phyloP scores from a whole-genome alignment of 2,329 filamentous ascomycete species.

The Botryotinia narcissicola region DNA sequence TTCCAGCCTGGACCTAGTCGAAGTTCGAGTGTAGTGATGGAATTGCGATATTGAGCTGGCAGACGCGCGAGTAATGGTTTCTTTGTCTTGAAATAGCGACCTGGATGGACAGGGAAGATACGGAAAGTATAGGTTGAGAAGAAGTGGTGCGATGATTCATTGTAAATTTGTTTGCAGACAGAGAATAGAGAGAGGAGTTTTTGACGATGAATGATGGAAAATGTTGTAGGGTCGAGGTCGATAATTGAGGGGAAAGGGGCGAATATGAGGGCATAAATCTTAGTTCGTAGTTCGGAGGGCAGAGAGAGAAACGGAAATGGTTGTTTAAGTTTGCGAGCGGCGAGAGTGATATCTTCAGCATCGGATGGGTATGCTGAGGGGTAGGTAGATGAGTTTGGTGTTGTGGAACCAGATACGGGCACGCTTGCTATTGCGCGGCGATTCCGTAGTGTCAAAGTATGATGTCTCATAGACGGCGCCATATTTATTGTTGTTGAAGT shows the following conservation, averaged over 20 bases:
- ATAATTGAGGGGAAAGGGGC: slow-evolving; percentile 51
- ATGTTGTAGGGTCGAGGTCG: slow-evolving; percentile 66
- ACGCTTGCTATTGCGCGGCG: neutral
- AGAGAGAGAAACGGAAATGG: slow-evolving; percentile 65
- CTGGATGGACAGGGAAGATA: slow-evolving; percentile 63
- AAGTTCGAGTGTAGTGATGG: slow-evolving; percentile 64
- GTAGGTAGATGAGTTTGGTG: slow-evolving; percentile 26
- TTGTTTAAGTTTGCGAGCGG: slow-evolving; percentile 16
- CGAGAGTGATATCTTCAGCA: slow-evolving; percentile 30
- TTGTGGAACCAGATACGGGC: slow-evolving; percentile 20
- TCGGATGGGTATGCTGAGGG: slow-evolving; percentile 34
- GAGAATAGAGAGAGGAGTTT: slow-evolving; percentile 55
- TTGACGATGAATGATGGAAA: slow-evolving; percentile 57
- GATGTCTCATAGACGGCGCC: slow-evolving; percentile 5
- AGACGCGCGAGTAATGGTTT: slow-evolving; percentile 67
- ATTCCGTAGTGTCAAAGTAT: slow-evolving; percentile 9
- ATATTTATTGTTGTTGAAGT: neutral
- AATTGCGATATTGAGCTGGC: slow-evolving; percentile 56
- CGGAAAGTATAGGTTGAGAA: slow-evolving; percentile 63
- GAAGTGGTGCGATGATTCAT: slow-evolving; percentile 63
- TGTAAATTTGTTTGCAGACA: slow-evolving; percentile 58
- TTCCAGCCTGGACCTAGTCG: slow-evolving; percentile 72
- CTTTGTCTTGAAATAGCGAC: slow-evolving; percentile 70
- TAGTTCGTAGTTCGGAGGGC: slow-evolving; percentile 66
- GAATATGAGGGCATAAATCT: slow-evolving; percentile 66